These are phyloP conservation scores for Gaeumannomyces sp. DNA, from an alignment of 2,329 filamentous ascomycete species.

Conservation along the genomic window DNA sequence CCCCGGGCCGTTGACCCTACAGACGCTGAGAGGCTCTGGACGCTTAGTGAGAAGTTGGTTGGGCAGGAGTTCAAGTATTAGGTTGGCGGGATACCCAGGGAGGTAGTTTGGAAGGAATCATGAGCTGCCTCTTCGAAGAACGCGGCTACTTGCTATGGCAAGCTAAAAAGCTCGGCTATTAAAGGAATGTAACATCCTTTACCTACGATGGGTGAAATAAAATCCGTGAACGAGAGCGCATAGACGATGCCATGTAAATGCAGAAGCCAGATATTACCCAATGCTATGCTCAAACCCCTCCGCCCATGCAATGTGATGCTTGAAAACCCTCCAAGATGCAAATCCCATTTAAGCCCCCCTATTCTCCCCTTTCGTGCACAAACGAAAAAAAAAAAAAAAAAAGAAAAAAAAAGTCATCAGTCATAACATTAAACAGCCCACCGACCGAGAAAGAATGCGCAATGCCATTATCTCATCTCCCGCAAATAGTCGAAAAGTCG, in stretches of 20 bases:
- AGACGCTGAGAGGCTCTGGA: constrained; percentile 38
- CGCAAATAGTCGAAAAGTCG: too few relatives aligned
- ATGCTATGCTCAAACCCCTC: neutral
- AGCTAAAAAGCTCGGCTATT: neutral
- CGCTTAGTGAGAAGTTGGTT: constrained; percentile 39
- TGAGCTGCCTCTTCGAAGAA: too few relatives aligned
- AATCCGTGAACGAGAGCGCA: neutral
- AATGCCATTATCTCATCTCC: neutral
- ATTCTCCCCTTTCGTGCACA: neutral
- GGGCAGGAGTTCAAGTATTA: constrained; percentile 28
- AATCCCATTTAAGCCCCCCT: neutral
- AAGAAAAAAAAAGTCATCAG: too few relatives aligned
- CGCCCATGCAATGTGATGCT: neutral
- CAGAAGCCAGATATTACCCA: too few relatives aligned
- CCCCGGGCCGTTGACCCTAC: constrained; percentile 17
- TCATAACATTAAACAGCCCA: neutral
- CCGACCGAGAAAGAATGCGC: neutral
- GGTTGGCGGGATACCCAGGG: neutral
- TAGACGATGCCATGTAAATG: neutral
- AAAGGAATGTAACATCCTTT: neutral
- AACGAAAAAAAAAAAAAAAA: too few relatives aligned
- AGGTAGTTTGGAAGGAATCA: neutral
- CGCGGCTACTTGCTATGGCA: too few relatives aligned
- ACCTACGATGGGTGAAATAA: too few relatives aligned
- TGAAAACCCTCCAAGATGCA: neutral